Percentiles rank a stretch among this genome's conserved stretches.
Evolutionary conservation across 2,329 filamentous ascomycete genomes (phyloP).

Genomic region (Colletotrichum neosansevieriae): DNA sequence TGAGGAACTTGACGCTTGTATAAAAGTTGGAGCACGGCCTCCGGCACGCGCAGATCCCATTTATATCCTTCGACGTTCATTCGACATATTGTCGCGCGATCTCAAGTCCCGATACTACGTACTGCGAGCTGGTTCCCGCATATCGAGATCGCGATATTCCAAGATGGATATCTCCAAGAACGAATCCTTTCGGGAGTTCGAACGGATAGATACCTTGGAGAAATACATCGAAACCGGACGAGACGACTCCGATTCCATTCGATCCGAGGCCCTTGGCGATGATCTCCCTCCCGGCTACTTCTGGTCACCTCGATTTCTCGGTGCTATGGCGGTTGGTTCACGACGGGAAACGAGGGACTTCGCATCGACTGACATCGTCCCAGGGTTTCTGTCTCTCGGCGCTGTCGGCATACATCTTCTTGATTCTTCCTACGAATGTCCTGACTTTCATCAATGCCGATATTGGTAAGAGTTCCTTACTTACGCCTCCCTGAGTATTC

Average conservation of each 20-base stretch:
- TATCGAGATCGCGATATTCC: conserved; percentile 9
- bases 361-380: conserved; percentile 14
- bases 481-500: too few relatives aligned
- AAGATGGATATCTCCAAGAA: conserved; percentile 42
- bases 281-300: conserved; percentile 53
- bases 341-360: neutral
- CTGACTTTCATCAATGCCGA: conserved; percentile 50
- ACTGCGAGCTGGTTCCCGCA: conserved; percentile 30
- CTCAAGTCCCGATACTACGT: neutral
- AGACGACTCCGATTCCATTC: conserved; percentile 49
- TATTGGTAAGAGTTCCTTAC: conserved; percentile 43
- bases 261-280: conserved; percentile 50
- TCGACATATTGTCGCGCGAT: neutral
- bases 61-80: neutral
- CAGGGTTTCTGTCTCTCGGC: conserved; percentile 54
- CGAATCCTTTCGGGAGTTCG: conserved; percentile 37
- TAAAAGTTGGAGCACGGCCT: conserved; percentile 30
- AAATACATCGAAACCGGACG: conserved; percentile 38
- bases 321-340: conserved; percentile 47
- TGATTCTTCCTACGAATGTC: conserved; percentile 52
- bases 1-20: neutral
- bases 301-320: conserved; percentile 50
- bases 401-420: conserved; percentile 53
- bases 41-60: conserved; percentile 1
- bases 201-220: conserved; percentile 9